phyloP scores from a whole-genome alignment of 169 alveolate genomes.

The Ophryocystis elektroscirrha region DNA sequence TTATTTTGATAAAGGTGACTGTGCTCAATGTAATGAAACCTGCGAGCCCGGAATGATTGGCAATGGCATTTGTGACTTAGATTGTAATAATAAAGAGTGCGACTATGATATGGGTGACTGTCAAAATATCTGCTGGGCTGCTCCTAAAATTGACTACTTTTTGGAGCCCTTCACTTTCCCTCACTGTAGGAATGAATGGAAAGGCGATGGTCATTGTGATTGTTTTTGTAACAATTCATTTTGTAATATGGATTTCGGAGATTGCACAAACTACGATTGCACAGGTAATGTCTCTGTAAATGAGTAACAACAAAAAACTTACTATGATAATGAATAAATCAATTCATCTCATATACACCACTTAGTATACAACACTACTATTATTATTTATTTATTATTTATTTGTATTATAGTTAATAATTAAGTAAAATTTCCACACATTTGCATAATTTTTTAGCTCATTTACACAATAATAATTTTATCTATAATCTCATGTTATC shows the following conservation, averaged over 20 bases:
- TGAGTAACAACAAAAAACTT: too few relatives aligned
- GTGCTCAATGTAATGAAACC: slow-evolving; percentile 16
- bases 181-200: slow-evolving; percentile 13
- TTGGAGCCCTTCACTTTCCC: neutral
- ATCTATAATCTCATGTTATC: too few relatives aligned
- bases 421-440: too few relatives aligned
- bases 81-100: slow-evolving; percentile 10
- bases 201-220: slow-evolving; percentile 22
- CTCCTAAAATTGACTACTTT: slow-evolving; percentile 2
- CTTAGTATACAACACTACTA: too few relatives aligned
- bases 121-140: slow-evolving; percentile 11
- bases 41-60: slow-evolving; percentile 18
- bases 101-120: slow-evolving; percentile 16
- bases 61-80: slow-evolving; percentile 16
- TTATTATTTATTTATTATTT: too few relatives aligned
- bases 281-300: too few relatives aligned
- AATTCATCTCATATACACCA: too few relatives aligned
- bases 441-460: too few relatives aligned
- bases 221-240: slow-evolving; percentile 10
- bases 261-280: too few relatives aligned
- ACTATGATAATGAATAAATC: too few relatives aligned
- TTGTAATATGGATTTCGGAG: slow-evolving; percentile 17
- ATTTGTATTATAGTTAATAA: too few relatives aligned
- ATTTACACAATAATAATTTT: too few relatives aligned
- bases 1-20: slow-evolving; percentile 36